A percentile compares a stretch with the other conserved stretches of the same genome.
Conservation (phyloP, 2,329 filamentous ascomycete genomes). For the Trichoderma guizhouense region DNA sequence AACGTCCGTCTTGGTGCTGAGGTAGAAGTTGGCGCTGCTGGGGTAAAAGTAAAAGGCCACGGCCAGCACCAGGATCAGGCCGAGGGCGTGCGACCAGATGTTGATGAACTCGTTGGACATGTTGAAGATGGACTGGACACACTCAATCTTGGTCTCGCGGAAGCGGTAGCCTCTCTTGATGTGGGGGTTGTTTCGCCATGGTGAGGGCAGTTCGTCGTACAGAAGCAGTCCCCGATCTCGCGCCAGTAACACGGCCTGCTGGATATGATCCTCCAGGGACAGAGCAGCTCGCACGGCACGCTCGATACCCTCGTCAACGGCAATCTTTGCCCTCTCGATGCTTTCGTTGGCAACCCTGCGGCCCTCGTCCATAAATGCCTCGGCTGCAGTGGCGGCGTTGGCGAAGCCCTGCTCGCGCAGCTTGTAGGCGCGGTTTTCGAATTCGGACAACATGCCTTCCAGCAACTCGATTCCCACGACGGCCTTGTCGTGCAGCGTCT, state of each 20-base stretch:
- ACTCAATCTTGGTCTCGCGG: constrained; percentile 84
- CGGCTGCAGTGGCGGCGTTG: constrained; percentile 62
- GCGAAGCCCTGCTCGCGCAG: constrained; percentile 73
- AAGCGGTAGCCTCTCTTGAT: constrained; percentile 92
- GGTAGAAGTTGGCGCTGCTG: constrained; percentile 76
- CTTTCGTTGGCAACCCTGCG: constrained; percentile 78
- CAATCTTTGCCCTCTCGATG: constrained; percentile 68
- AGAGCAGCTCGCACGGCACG: constrained; percentile 79
- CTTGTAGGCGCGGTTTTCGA: constrained; percentile 78
- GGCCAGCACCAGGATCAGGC: constrained; percentile 80
- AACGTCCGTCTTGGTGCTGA: constrained; percentile 84
- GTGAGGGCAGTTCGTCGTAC: constrained; percentile 85
- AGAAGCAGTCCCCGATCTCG: constrained; percentile 77
- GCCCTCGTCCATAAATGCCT: constrained; percentile 71
- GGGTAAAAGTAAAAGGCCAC: constrained; percentile 97
- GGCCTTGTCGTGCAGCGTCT: constrained; percentile 88
- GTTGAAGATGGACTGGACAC: constrained; percentile 76
- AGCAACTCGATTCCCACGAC: constrained; percentile 82
- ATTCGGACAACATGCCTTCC: constrained; percentile 78
- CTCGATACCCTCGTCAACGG: constrained; percentile 77
- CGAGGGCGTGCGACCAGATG: constrained; percentile 94
- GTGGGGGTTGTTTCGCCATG: constrained; percentile 94
- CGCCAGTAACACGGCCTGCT: constrained; percentile 70
- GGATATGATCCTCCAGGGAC: constrained; percentile 78
- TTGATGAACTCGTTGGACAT: constrained; percentile 94